phyloP scores from a whole-genome alignment of 1,284 basidiomycete genomes.

The Ustilago sp. region DNA sequence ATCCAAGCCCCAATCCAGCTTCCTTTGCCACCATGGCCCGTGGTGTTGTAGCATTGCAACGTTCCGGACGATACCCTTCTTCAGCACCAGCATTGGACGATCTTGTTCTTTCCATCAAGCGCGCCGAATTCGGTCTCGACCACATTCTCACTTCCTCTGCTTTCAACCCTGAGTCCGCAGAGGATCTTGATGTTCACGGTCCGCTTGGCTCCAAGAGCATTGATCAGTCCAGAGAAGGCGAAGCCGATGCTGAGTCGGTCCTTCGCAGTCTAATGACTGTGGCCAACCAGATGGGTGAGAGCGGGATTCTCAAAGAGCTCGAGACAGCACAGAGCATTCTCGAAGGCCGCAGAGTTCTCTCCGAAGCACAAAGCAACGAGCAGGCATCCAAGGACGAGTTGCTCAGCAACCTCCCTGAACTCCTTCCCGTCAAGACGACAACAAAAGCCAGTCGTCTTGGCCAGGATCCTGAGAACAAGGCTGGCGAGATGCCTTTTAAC shows the following conservation, averaged over 20 bases:
- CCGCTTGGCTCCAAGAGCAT: conserved; percentile 38
- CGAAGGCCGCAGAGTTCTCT: conserved; percentile 40
- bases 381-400: conserved; percentile 12
- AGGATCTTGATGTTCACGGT: conserved; percentile 39
- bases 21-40: conserved; percentile 59
- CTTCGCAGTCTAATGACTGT: conserved; percentile 39
- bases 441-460: conserved; percentile 41
- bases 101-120: conserved; percentile 49
- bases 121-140: conserved; percentile 38
- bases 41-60: conserved; percentile 57
- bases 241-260: conserved; percentile 42
- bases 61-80: conserved; percentile 42
- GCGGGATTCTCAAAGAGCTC: conserved; percentile 47
- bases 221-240: conserved; percentile 48
- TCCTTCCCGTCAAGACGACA: conserved; percentile 54
- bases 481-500: conserved; percentile 61
- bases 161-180: conserved; percentile 38
- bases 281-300: conserved; percentile 54
- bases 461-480: conserved; percentile 29
- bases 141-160: conserved; percentile 57
- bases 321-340: conserved; percentile 47
- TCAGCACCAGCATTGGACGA: conserved; percentile 40
- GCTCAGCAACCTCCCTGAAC: conserved; percentile 41
- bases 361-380: conserved; percentile 22
- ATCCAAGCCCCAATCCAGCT: conserved; percentile 54